Conservation (phyloP, 352 stramenopile genomes). For the Globisporangium splendens region DNA sequence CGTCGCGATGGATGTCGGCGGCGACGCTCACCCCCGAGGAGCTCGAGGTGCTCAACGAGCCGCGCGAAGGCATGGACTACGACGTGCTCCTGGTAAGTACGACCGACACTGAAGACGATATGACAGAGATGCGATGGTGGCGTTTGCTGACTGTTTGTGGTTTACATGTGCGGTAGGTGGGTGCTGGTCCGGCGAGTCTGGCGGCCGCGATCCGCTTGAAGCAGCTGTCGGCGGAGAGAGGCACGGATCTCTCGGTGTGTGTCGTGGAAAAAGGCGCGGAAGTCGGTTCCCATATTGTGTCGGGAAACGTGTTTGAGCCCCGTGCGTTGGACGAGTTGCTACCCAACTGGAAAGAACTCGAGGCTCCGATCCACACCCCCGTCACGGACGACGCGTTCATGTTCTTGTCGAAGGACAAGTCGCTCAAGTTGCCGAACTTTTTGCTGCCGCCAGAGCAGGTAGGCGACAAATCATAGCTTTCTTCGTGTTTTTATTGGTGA, state of each 20-base stretch:
- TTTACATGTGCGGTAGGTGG: slow-evolving; percentile 35
- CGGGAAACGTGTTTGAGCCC: slow-evolving; percentile 98
- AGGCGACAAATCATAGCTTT: slow-evolving; percentile 3
- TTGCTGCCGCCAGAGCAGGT: slow-evolving; percentile 92
- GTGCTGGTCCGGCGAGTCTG: slow-evolving; percentile 89
- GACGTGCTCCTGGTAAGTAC: slow-evolving; percentile 96
- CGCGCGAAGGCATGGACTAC: slow-evolving; percentile 96
- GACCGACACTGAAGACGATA: slow-evolving; percentile 12
- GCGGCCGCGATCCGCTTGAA: slow-evolving; percentile 97
- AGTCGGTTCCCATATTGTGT: slow-evolving; percentile 98
- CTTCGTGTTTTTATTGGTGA: not conserved
- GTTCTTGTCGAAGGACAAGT: slow-evolving; percentile 87
- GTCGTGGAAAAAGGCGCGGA: slow-evolving; percentile 95
- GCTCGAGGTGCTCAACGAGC: slow-evolving; percentile 60
- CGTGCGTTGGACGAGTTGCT: slow-evolving; percentile 96
- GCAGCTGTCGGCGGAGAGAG: slow-evolving; percentile 93
- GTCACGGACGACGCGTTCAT: slow-evolving; percentile 95
- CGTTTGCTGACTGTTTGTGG: not conserved
- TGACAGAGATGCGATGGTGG: not conserved
- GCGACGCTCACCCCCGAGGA: slow-evolving; percentile 50
- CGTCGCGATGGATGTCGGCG: slow-evolving; percentile 36
- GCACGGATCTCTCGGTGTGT: slow-evolving; percentile 93
- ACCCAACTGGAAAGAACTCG: slow-evolving; percentile 92
- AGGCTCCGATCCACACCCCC: slow-evolving; percentile 87
- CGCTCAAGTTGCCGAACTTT: slow-evolving; percentile 88